Evolutionary conservation across 176 grass and related monocot genomes (phyloP), one percentile per base, ranked within the genome.

Genomic region (Saccharum officinarum): DNA sequence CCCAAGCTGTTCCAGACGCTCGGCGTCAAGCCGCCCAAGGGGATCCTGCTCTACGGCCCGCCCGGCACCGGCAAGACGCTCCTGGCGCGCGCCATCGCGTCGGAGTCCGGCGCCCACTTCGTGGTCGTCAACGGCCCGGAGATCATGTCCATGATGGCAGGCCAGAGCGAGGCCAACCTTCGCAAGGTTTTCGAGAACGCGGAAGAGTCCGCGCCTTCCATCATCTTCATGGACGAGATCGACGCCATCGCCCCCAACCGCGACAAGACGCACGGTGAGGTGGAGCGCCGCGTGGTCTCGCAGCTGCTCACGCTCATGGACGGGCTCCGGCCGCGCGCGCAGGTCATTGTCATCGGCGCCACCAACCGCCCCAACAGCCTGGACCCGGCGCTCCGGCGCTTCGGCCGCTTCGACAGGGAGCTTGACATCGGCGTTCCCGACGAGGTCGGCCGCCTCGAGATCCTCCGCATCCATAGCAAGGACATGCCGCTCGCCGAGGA

Each of bases 21-120:
- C 14, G 88, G 88, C 61, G 85, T 90, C 1, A 88, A 85, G 67
- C 82, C 88, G 1, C 91, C 91, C 34, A 93, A 90, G 25, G 88
- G 92, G 7, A 78, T 93, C 68, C 84, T 93, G 68, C 86, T 93
- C 26, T 88, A 90, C 78, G 92, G 92, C 62, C 88, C 85, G 49
- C 88, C 85, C 0, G 88, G 82, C 23, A 88, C 92, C 1, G 92
- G 92, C 3, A 93, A 93, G 88, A 93, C 92, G 84, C 85, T 93
- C 45, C 82, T 93, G 5, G 85, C 82, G n/a, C 87, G 85, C 62
- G 85, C 88, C 79, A 85, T 93, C 64, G 82, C 88, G 4, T 61
- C 84, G 10, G 92, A 93, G 82, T 87, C 88, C 13, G 88, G 81
- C 38, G 91, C 86, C 39, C 75, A 77, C 37, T 94, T 91, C 80